A percentile compares a stretch with the other conserved stretches of the same genome.
phyloP scores from a whole-genome alignment of 2,329 filamentous ascomycete species.

The Pseudocercospora eumusae region DNA sequence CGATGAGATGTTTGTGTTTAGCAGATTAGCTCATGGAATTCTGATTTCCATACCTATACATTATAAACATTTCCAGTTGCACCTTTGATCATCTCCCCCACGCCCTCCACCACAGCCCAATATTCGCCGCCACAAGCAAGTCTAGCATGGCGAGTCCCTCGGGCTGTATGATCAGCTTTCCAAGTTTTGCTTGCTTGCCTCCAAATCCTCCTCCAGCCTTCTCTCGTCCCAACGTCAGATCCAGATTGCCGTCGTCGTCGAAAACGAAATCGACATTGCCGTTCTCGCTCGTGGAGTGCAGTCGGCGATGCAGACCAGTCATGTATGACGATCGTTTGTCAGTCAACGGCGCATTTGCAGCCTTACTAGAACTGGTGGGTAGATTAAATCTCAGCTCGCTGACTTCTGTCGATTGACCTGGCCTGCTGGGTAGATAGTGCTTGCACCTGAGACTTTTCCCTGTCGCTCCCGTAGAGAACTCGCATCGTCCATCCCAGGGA shows the following conservation, averaged over 20 bases:
- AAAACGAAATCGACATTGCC: slow-evolving; percentile 29
- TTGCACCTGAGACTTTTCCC: slow-evolving; percentile 57
- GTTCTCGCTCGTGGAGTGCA: slow-evolving; percentile 22
- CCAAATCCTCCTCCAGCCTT: slow-evolving; percentile 81
- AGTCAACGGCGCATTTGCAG: slow-evolving; percentile 33
- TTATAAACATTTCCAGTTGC: not conserved
- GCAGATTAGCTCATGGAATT: not conserved
- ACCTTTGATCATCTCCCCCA: slow-evolving; percentile 44
- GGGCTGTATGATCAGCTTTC: slow-evolving; percentile 85
- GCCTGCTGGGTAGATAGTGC: slow-evolving; percentile 37
- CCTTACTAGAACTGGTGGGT: slow-evolving; percentile 54
- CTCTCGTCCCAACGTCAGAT: slow-evolving; percentile 77
- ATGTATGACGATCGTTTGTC: slow-evolving; percentile 35
- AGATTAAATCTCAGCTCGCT: slow-evolving; percentile 92
- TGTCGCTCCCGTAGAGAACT: slow-evolving; percentile 75
- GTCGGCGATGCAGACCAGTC: slow-evolving; percentile 19
- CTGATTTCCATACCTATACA: not conserved
- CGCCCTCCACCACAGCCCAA: slow-evolving; percentile 90
- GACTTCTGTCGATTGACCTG: slow-evolving; percentile 53
- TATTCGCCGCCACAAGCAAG: slow-evolving; percentile 83
- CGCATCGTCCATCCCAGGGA: slow-evolving; percentile 84
- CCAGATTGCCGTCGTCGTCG: slow-evolving; percentile 54
- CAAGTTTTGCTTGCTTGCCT: slow-evolving; percentile 86
- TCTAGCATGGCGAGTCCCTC: slow-evolving; percentile 96
- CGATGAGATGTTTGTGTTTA: not conserved